Base-by-base conservation (phyloP, 2,329 filamentous ascomycete genomes). In the Cryphonectria carpinicola region DNA sequence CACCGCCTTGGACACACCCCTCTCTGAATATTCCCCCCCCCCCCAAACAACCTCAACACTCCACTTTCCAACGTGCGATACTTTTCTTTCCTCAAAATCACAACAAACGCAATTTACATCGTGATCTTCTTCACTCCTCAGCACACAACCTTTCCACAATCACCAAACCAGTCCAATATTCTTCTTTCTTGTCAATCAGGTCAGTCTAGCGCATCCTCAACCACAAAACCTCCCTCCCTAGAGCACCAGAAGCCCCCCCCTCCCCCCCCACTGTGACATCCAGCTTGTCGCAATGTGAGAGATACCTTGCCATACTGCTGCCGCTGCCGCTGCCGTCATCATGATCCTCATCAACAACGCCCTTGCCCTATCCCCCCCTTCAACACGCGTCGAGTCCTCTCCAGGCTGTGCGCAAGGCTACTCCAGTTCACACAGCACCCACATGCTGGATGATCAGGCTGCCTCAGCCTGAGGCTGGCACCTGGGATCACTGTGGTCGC, bases 401-500 rank as follows among this genome's bases (percentile, higher is more conserved):
- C 35, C 56, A 46, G 60, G 39, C 64, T 41, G 43, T 43, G 49
- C 65, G 41, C 62, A 49, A 61, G 63, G 19, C 54, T 49, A 25
- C 65, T 39, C 52, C n/a, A 58, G 28, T 19, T 39, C 72, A 61
- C 71, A 61, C 58, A 39, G 43, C 49, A 49, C 60, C 46, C 46
- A 7, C 46, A n/a, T 22, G 19, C 6, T 49, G 19, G 68, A 39
- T 22, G 58, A 28, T 61, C 46, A 35, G 56, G 61, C 62, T 64
- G 71, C 65, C 22, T 64, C 64, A 49, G 58, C 66, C 68, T 39
- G 52, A 66, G 61, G 52, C 62, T 68, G 65, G 61, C 72, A 66
- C 66, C 71, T 67, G 68, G 66, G 69, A 69, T 70, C 64, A 70
- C 72, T 67, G 72, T 67, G 72, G 73, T 72, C 71, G 68, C 71